Evolutionary conservation across 345 rosid species (phyloP).

Genomic region (Aethionema arabicum): DNA sequence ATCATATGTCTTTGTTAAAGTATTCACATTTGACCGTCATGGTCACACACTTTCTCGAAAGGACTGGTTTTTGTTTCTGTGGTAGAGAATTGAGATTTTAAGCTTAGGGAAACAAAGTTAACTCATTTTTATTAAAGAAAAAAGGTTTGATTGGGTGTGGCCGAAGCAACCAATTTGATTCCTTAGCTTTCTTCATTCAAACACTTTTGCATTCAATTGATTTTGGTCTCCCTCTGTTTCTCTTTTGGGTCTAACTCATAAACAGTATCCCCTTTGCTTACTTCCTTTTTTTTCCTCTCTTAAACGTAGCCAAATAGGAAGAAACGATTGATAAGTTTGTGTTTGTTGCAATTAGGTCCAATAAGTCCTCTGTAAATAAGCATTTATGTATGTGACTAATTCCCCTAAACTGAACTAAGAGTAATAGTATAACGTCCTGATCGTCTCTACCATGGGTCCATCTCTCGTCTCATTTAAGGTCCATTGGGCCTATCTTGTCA

Average conservation of each 20-base stretch:
- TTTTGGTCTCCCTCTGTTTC: slow-evolving; percentile 28
- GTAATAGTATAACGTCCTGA: too few species aligned
- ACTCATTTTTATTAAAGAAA: slow-evolving; percentile 19
- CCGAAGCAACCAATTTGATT: slow-evolving; percentile 36
- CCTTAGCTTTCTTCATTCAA: slow-evolving; percentile 34
- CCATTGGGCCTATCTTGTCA: too few species aligned
- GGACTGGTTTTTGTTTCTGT: slow-evolving; percentile 27
- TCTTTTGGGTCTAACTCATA: slow-evolving; percentile 39
- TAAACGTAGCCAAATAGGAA: slow-evolving; percentile 23
- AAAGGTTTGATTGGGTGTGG: slow-evolving; percentile 38
- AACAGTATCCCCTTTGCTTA: slow-evolving; percentile 25
- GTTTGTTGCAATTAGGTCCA: slow-evolving; percentile 32
- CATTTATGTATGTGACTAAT: slow-evolving; percentile 3
- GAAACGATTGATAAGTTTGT: slow-evolving; percentile 25
- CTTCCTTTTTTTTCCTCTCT: slow-evolving; percentile 23
- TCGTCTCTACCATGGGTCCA: too few species aligned
- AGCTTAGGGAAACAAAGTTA: slow-evolving; percentile 34
- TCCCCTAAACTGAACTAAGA: too few species aligned
- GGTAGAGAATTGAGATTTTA: slow-evolving; percentile 29
- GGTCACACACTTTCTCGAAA: slow-evolving; percentile 36
- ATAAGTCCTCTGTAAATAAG: slow-evolving; percentile 30
- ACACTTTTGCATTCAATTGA: slow-evolving; percentile 35
- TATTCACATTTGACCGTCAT: slow-evolving; percentile 33
- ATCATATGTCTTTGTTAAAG: slow-evolving; percentile 33
- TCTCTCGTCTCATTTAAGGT: too few species aligned